phyloP scores from a whole-genome alignment of 257 asterid genomes.

The Euphrasia confusa region DNA sequence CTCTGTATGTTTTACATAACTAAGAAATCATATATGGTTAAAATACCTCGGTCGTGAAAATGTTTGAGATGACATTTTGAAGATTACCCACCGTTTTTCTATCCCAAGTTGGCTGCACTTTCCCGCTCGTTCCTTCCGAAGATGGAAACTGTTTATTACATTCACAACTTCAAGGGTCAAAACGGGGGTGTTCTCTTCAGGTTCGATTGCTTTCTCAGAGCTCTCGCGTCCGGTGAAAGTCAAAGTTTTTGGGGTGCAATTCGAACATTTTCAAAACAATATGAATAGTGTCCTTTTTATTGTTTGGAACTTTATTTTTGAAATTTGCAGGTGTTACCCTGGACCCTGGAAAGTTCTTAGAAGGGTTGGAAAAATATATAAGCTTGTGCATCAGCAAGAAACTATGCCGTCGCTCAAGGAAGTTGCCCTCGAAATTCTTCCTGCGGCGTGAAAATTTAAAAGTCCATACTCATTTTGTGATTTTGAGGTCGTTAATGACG shows the following conservation, averaged over 20 bases:
- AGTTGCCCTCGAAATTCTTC: slow-evolving; percentile 40
- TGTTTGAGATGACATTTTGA: slow-evolving; percentile 29
- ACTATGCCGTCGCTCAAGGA: slow-evolving; percentile 82
- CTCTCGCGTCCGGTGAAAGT: not conserved
- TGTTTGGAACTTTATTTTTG: not conserved
- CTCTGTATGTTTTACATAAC: not conserved
- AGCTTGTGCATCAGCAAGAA: slow-evolving; percentile 68
- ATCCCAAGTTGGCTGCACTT: slow-evolving; percentile 87
- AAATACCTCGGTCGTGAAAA: no score
- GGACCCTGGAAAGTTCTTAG: slow-evolving; percentile 77
- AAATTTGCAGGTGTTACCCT: slow-evolving; percentile 60
- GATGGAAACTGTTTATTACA: slow-evolving; percentile 88
- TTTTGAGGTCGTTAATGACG: no score
- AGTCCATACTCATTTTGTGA: no score
- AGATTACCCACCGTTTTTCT: slow-evolving; percentile 93
- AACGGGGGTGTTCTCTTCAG: slow-evolving; percentile 83
- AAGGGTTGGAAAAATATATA: slow-evolving; percentile 48
- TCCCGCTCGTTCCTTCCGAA: slow-evolving; percentile 57
- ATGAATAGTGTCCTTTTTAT: not conserved
- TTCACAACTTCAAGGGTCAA: slow-evolving; percentile 88
- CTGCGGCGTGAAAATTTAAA: no score
- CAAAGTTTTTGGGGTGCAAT: no score
- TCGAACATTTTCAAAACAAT: no score
- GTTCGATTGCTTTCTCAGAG: slow-evolving; percentile 28
- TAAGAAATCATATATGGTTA: not conserved